phyloP scores from a whole-genome alignment of 768 basidiomycete genomes.

The Tricholoma flavovirens region DNA sequence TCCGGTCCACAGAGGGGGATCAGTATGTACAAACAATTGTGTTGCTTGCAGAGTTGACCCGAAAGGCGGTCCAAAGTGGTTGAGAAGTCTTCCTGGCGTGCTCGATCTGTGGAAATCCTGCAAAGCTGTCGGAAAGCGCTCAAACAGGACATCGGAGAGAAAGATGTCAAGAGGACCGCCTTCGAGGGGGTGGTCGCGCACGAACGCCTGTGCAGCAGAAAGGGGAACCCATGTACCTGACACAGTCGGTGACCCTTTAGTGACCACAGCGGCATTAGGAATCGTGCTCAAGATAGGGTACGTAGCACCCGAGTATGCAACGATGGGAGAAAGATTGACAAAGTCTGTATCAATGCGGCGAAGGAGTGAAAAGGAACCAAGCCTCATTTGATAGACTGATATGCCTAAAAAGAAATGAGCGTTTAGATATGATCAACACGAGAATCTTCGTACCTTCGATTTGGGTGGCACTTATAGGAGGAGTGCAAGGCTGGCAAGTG shows the following conservation, averaged over 20 bases:
- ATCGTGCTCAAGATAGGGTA: slow-evolving; percentile 33
- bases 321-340: slow-evolving; percentile 62
- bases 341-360: slow-evolving; percentile 78
- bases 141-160: slow-evolving; percentile 55
- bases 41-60: slow-evolving; percentile 42
- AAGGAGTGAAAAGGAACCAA: slow-evolving; percentile 50
- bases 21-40: slow-evolving; percentile 18
- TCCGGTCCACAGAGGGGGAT: slow-evolving; percentile 4
- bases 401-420: slow-evolving; percentile 43
- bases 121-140: slow-evolving; percentile 57
- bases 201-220: slow-evolving; percentile 44
- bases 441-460: slow-evolving; percentile 50
- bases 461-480: slow-evolving; percentile 60
- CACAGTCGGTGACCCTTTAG: slow-evolving; percentile 46
- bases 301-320: slow-evolving; percentile 37
- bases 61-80: slow-evolving; percentile 64
- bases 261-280: slow-evolving; percentile 44
- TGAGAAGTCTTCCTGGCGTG: slow-evolving; percentile 40
- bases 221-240: slow-evolving; percentile 72
- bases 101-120: slow-evolving; percentile 51
- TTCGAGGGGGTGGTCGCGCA: slow-evolving; percentile 39
- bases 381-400: slow-evolving; percentile 65
- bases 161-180: slow-evolving; percentile 44
- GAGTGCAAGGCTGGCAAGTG: slow-evolving; percentile 58
- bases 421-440: slow-evolving; percentile 7